phyloP scores from a whole-genome alignment of 2,329 filamentous ascomycete species.

The Diaporthe ilicicola region DNA sequence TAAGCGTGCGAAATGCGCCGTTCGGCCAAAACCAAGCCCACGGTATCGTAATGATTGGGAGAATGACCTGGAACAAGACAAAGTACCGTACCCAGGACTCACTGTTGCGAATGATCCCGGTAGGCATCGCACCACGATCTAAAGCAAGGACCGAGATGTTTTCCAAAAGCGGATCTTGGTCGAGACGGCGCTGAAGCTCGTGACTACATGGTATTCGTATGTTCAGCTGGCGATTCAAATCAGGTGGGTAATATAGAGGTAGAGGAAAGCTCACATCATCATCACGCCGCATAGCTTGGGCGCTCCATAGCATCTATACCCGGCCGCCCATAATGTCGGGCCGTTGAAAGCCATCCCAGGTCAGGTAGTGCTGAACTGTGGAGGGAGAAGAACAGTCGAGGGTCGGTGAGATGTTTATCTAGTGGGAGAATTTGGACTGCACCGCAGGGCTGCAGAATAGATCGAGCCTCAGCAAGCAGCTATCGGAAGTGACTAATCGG shows the following conservation, averaged over 20 bases:
- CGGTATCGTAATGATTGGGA: neutral
- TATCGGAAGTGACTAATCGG: no score
- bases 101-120: neutral
- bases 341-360: no score
- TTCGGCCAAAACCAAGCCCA: neutral
- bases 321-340: neutral
- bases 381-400: no score
- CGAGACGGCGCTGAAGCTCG: conserved; percentile 14
- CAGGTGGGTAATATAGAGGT: no score
- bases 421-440: no score
- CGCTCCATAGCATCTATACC: neutral
- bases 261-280: neutral
- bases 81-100: neutral
- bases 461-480: no score
- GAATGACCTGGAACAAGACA: neutral
- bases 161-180: neutral
- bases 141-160: conserved; percentile 5
- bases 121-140: neutral
- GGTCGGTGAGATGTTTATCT: no score
- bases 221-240: neutral
- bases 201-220: neutral
- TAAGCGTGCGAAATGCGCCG: neutral
- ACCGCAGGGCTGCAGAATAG: neutral
- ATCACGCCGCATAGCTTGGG: neutral
- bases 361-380: no score